Conservation (phyloP, 2,329 filamentous ascomycete species). For the Fusarium beomiforme region DNA sequence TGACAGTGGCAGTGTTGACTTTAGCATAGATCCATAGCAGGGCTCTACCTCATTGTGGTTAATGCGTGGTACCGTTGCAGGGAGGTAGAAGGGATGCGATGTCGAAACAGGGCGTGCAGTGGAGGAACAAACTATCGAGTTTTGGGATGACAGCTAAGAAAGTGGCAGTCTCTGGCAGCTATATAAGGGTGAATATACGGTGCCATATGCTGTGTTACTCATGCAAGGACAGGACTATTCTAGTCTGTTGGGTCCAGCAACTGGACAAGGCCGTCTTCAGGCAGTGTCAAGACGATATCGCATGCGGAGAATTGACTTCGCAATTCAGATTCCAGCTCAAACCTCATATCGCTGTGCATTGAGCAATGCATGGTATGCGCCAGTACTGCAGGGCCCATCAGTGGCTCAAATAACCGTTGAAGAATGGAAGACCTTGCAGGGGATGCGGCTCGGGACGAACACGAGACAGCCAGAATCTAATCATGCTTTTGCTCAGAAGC, state of each 20-base stretch:
- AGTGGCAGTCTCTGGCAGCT: not conserved
- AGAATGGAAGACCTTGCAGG: not conserved
- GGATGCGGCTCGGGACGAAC: not conserved
- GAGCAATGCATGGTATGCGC: not conserved
- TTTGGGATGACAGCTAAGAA: not conserved
- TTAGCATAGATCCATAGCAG: not conserved
- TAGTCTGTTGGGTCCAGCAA: not conserved
- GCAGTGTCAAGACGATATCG: not conserved
- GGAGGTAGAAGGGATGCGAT: not conserved
- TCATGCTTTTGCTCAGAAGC: not conserved
- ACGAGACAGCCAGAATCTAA: not conserved
- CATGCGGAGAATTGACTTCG: not conserved
- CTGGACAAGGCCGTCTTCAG: not conserved
- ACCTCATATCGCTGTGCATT: not conserved
- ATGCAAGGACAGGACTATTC: not conserved
- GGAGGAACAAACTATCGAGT: not conserved
- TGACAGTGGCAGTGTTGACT: not conserved
- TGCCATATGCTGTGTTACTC: not conserved
- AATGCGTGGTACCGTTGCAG: constrained; percentile 8
- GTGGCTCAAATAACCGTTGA: not conserved
- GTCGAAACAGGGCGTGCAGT: not conserved
- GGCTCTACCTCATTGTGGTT: constrained; percentile 11
- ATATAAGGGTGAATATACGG: not conserved
- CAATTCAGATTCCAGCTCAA: not conserved
- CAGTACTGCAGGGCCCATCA: not conserved